Evolutionary conservation across 108 stramenopile species (phyloP), one percentile per base, ranked within the genome.

Genomic region (Thalassiosira profunda): DNA sequence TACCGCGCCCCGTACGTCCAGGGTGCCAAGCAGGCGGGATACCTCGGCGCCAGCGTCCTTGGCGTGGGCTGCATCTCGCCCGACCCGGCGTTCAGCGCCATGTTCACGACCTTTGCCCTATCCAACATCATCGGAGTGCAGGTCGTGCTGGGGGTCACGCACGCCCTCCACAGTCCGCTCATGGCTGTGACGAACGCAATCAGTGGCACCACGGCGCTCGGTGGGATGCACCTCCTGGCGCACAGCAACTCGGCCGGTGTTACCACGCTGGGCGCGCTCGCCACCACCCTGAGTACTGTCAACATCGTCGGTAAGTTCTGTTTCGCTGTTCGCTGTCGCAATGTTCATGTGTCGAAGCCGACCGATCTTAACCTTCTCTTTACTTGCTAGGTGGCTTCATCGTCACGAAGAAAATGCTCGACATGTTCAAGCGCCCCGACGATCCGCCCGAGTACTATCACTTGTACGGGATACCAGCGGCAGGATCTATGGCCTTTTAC

Each of bases 151-250:
- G 98, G 98, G 7, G 99, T 99, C 12, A 71, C 97, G 2, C 99
- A 98, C 70, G 80, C 98, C 23, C 84, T 99, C 41, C 99, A 99
- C 81, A 96, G 95, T 47, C 99, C 99, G 2, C 84, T 99, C 26
- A 99, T 99, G 98, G 95, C 97, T 31, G 98, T 97, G 24, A 98
- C 91, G 11, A 99, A 99, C 67, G 99, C 99, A 42, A 98, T 99
- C 70, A 94, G 92, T 57, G 99, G 99, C 26, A 95, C 98, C 28
- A 99, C 99, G 9, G 98, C 97, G 11, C 84, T 99, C 42, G 99
- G 99, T 58, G 99, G 99, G 45, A 95, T 99, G 97, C 94, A 95
- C 65, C 88, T 97, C 23, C 57, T 98, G 24, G 91, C 96, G 14
- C 90, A 96, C 67, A 88, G 84, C 37, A 89, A 57, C 34, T 83